Base-by-base conservation (phyloP, 257 asterid genomes). In the Solanum lycopersicoides region DNA sequence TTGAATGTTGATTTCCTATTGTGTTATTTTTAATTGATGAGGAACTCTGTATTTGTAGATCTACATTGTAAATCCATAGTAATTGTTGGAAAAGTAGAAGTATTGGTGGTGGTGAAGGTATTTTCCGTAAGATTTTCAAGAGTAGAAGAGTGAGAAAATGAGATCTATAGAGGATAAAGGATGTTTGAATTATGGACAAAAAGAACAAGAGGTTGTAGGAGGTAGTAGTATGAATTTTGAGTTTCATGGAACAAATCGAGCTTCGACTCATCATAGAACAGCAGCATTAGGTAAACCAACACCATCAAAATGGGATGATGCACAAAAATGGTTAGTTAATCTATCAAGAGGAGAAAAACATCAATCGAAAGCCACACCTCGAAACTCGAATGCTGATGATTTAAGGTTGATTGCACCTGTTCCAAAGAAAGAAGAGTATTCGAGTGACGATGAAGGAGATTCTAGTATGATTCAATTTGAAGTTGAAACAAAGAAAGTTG, bases 301-400 rank as follows among this genome's bases (percentile, higher is more conserved):
- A 6, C 99, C 99, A 2, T 93, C 98, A 20, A 97, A 97, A 85
- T 97, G 99, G 99, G 99, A 97, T 68, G 99, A 97, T 86, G 99
- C 99, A 7, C 99, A 97, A 60, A 97, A 97, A 37, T 97, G 99
- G 99, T 92, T 97, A 0, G 99, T 96, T 13, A 97, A 97, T 89
- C 92, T 97, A 4, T 95, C 99, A 1, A 90, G 92, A 76, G 92
- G 95, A 47, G 98, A 94, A 6, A 96, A 93, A 39, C 91, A 87
- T 15, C 93, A 85, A 44, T 82, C 94, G 1, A 93, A 93, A 88
- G 90, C 95, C 85, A 90, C 98, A 0, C 99, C 98, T 3, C 96
- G 99, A 2, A 93, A 95, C 87, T 97, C 99, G 1, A 95, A 95
- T 71, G 98, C 99, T 21, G 99, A 97, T 86, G 99, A 95, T 86